phyloP scores from a whole-genome alignment of 1,284 basidiomycete genomes.

The Fomitopsis schrenkii region DNA sequence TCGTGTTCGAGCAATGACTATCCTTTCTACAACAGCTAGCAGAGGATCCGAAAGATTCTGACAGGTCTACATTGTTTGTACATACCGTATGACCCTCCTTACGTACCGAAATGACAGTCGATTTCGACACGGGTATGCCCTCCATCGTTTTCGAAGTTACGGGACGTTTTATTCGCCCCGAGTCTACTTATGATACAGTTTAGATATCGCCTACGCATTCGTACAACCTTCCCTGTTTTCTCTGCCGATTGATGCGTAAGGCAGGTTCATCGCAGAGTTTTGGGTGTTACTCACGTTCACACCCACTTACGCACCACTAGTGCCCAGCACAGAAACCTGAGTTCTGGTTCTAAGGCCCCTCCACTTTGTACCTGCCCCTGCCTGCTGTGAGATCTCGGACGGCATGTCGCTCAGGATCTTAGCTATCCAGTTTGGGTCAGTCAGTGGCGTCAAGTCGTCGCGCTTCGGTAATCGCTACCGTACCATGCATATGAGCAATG shows the following conservation, averaged over 20 bases:
- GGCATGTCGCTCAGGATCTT: constrained; percentile 70
- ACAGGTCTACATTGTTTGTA: no score
- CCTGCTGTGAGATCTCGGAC: constrained; percentile 49
- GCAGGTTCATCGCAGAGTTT: neutral
- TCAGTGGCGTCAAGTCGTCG: constrained; percentile 86
- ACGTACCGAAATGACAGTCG: no score
- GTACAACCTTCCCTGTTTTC: neutral
- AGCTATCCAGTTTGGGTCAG: constrained; percentile 85
- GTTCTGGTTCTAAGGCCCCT: constrained; percentile 59
- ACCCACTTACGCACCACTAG: neutral
- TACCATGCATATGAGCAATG: neutral
- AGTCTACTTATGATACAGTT: neutral
- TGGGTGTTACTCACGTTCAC: neutral
- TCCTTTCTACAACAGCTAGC: neutral
- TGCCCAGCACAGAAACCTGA: constrained; percentile 32
- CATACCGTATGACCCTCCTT: no score
- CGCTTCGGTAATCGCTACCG: constrained; percentile 70
- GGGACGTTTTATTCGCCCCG: neutral
- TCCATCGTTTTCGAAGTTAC: neutral
- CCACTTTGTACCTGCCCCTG: constrained; percentile 74
- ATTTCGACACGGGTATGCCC: neutral
- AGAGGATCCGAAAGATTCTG: no score
- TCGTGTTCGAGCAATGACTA: neutral
- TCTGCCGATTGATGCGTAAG: neutral
- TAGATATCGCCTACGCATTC: neutral